Percentiles rank a stretch among this genome's conserved stretches.
Conservation (phyloP, 2,329 filamentous ascomycete genomes). For the Escovopsis sp. region DNA sequence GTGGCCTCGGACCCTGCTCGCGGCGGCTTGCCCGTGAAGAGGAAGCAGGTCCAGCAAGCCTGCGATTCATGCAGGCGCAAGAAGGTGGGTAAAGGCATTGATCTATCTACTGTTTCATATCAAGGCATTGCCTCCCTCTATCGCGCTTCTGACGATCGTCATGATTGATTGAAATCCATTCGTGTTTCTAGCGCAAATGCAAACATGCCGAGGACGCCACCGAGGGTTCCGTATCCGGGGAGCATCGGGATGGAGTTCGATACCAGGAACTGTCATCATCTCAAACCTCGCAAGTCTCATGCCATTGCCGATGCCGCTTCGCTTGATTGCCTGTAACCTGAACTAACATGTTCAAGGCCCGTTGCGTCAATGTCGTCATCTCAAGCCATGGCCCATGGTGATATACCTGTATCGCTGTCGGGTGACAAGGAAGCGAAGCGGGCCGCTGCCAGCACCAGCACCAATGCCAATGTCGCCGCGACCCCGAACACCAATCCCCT, state of each 20-base stretch:
- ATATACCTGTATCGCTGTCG: background rate
- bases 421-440: background rate
- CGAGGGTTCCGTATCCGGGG: conserved; percentile 15
- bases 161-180: background rate
- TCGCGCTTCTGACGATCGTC: background rate
- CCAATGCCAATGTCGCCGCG: background rate
- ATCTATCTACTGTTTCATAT: too few species aligned
- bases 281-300: conserved; percentile 17
- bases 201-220: conserved; percentile 24
- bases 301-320: background rate
- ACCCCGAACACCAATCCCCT: background rate
- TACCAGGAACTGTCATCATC: conserved; percentile 13
- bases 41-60: conserved; percentile 44
- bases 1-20: conserved; percentile 36
- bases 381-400: conserved; percentile 1
- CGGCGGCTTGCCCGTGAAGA: conserved; percentile 40
- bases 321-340: background rate
- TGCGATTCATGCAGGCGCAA: conserved; percentile 40
- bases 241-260: conserved; percentile 8
- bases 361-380: conserved; percentile 2
- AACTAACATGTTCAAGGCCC: conserved; percentile 1
- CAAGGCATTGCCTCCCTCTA: background rate
- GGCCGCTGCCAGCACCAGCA: background rate
- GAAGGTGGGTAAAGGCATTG: conserved; percentile 24
- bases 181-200: conserved; percentile 25